Percentiles rank a stretch among this genome's conserved stretches.
Conservation (phyloP, 352 stramenopile genomes). For the Phytophthora hybrid region DNA sequence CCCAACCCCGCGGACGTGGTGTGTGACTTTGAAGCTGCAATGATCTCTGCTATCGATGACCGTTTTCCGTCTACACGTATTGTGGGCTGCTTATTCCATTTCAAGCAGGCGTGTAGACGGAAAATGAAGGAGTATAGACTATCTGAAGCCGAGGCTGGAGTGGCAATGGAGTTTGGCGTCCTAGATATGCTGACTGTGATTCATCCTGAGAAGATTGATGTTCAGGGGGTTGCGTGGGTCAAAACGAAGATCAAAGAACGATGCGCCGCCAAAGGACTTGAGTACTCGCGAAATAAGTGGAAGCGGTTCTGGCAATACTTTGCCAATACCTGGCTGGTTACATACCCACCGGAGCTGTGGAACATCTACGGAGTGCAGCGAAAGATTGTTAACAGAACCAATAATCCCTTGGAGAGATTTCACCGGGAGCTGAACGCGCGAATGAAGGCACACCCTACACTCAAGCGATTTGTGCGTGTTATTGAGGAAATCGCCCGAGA, state of each 20-base stretch:
- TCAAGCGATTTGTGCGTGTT: constrained; percentile 1
- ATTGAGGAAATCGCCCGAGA: neutral
- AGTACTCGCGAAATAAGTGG: constrained; percentile 3
- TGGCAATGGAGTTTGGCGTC: constrained; percentile 8
- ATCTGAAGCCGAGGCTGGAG: neutral
- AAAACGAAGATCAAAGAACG: constrained; percentile 6
- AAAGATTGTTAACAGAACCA: constrained; percentile 4
- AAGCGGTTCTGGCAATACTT: constrained; percentile 8
- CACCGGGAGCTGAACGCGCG: neutral
- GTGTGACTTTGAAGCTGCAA: constrained; percentile 7
- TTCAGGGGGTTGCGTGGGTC: constrained; percentile 1
- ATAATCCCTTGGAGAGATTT: neutral
- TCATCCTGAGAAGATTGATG: neutral
- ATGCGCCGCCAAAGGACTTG: neutral
- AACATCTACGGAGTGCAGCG: neutral
- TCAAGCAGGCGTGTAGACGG: constrained; percentile 10
- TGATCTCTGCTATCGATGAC: neutral
- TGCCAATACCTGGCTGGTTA: neutral
- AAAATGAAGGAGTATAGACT: constrained; percentile 9
- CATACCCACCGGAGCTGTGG: too few relatives aligned
- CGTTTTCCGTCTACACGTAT: neutral
- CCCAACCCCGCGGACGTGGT: neutral
- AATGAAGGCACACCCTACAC: neutral
- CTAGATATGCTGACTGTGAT: constrained; percentile 13
- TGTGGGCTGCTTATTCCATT: constrained; percentile 12